Conservation (phyloP, 192 early-diverging fungal species). For the Oehlia diaphana region DNA sequence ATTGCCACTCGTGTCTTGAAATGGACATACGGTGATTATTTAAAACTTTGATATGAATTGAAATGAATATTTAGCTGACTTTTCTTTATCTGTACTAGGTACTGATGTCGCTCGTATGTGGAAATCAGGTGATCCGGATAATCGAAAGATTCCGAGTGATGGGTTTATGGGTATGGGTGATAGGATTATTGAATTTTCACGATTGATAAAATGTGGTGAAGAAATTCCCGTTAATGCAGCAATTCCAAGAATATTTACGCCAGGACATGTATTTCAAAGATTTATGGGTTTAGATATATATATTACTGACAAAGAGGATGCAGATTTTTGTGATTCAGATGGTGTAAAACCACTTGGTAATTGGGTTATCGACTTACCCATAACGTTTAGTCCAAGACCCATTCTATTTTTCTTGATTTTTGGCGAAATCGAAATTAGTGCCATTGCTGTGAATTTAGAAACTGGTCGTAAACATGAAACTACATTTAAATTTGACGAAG, state of each 20-base stretch:
- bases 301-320: not conserved
- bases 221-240: not conserved
- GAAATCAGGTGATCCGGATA: not conserved
- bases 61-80: not conserved
- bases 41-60: not conserved
- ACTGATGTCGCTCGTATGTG: not conserved
- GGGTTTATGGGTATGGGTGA: not conserved
- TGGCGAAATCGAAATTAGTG: constrained; percentile 10
- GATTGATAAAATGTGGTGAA: not conserved
- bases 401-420: not conserved
- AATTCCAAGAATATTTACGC: not conserved
- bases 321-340: not conserved
- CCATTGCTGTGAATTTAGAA: not conserved
- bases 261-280: not conserved
- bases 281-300: constrained; percentile 9
- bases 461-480: not conserved
- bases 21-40: constrained; percentile 11
- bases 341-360: not conserved
- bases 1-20: constrained; percentile 26
- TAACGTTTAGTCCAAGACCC: not conserved
- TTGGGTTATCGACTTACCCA: not conserved
- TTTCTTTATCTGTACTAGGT: not conserved
- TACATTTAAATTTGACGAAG: not conserved
- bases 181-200: not conserved
- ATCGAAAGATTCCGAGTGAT: not conserved